Percentiles rank a stretch among this genome's conserved stretches.
These are phyloP conservation scores for Sclerotinia minor DNA, from an alignment of 2,329 filamentous ascomycete species.

Conservation along the genomic window DNA sequence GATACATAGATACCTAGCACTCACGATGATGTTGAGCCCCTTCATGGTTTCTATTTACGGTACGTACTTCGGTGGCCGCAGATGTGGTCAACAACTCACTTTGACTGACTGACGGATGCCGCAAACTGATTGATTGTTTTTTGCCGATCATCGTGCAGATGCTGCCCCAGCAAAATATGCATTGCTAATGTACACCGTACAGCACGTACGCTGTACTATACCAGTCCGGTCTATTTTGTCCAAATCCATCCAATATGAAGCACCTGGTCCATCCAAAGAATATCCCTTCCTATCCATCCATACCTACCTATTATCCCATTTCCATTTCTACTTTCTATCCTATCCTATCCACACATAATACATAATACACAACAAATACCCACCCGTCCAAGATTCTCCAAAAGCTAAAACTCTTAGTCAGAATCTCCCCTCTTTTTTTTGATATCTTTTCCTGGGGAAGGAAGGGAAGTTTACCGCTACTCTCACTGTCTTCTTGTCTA, in stretches of 20 bases:
- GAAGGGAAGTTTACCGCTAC: slow-evolving; percentile 10
- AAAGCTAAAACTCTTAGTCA: neutral
- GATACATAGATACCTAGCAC: no score
- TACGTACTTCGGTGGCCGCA: neutral
- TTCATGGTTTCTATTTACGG: no score
- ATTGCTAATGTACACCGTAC: neutral
- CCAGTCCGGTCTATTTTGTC: neutral
- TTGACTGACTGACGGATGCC: neutral
- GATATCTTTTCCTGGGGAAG: slow-evolving; percentile 22
- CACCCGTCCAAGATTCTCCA: neutral
- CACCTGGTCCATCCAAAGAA: neutral
- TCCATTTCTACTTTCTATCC: neutral
- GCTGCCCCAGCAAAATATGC: slow-evolving; percentile 1
- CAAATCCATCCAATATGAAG: neutral
- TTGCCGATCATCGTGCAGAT: neutral
- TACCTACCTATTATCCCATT: no score
- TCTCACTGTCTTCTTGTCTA: neutral
- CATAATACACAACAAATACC: no score
- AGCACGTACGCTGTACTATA: neutral
- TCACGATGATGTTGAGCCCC: neutral
- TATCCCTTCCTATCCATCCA: neutral
- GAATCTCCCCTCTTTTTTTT: neutral
- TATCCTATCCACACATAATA: no score
- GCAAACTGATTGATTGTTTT: neutral
- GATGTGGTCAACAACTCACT: neutral